Conservation (phyloP, 208 protist genomes). For the Leishmania martiniquensis region DNA sequence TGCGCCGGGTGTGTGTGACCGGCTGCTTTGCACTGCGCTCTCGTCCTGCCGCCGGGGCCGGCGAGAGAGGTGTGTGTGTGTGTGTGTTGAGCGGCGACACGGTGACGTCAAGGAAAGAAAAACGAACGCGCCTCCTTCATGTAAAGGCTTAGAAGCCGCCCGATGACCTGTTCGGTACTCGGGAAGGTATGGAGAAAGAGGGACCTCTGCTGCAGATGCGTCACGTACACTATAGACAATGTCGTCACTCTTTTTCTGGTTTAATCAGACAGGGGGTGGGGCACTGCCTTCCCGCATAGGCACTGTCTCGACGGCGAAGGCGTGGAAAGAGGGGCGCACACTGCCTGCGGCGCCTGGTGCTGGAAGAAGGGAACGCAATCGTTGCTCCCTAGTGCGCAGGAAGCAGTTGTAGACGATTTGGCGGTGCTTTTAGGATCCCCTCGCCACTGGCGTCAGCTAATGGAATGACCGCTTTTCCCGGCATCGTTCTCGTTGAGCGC, state of each 20-base stretch:
- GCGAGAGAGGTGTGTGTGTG: background rate
- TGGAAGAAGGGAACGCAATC: background rate
- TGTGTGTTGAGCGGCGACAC: too few relatives aligned
- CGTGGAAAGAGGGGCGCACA: background rate
- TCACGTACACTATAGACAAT: too few relatives aligned
- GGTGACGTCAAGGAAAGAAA: too few relatives aligned
- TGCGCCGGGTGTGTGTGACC: background rate
- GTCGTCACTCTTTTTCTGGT: too few relatives aligned
- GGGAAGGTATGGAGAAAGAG: too few relatives aligned
- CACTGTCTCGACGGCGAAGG: too few relatives aligned
- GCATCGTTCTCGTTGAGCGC: background rate
- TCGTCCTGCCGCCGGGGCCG: background rate
- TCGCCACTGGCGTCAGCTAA: background rate
- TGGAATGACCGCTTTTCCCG: background rate
- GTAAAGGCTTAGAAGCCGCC: too few relatives aligned
- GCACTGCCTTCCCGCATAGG: too few relatives aligned
- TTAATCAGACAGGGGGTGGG: too few relatives aligned
- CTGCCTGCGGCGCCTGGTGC: background rate
- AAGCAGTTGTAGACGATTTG: background rate
- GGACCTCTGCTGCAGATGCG: too few relatives aligned
- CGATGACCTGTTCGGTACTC: too few relatives aligned
- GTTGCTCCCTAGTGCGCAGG: background rate
- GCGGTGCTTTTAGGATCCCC: background rate
- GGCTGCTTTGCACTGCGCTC: background rate
- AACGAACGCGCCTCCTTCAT: too few relatives aligned